phyloP scores from a whole-genome alignment of 176 grass and related monocot species.

The Luzula sylvatica region DNA sequence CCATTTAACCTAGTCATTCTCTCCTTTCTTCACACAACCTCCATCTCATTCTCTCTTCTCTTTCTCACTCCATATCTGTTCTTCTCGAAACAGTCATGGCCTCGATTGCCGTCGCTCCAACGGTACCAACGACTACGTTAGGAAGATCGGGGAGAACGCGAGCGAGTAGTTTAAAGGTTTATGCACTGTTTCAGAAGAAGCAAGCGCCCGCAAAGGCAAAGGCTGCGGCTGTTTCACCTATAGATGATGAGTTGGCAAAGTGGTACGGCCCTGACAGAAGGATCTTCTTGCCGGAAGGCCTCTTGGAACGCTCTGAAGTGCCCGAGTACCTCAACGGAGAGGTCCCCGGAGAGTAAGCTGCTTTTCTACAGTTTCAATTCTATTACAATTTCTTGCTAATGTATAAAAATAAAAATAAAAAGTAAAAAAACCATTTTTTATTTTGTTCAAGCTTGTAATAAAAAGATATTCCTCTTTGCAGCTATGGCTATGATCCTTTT shows the following conservation, averaged over 20 bases:
- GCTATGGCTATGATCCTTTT: slow-evolving; percentile 95
- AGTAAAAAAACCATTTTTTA: too few species aligned
- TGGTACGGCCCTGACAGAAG: slow-evolving; percentile 97
- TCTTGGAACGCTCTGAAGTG: slow-evolving; percentile 78
- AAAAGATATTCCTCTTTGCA: slow-evolving; percentile 24
- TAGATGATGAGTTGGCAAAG: slow-evolving; percentile 79
- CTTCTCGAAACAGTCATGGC: slow-evolving; percentile 29
- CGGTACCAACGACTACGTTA: slow-evolving; percentile 23
- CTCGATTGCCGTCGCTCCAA: slow-evolving; percentile 40
- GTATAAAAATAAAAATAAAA: too few species aligned
- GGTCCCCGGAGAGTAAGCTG: slow-evolving; percentile 90
- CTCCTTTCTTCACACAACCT: slow-evolving; percentile 29
- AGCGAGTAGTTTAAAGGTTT: slow-evolving; percentile 40
- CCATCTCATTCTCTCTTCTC: slow-evolving; percentile 4
- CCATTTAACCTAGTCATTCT: slow-evolving; percentile 54
- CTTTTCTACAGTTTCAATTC: background rate
- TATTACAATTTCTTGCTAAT: too few species aligned
- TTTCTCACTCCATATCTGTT: background rate
- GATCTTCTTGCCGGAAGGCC: slow-evolving; percentile 80
- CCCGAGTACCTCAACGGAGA: slow-evolving; percentile 93
- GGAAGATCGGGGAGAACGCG: slow-evolving; percentile 13
- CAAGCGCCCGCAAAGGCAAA: slow-evolving; percentile 44
- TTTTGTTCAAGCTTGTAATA: background rate
- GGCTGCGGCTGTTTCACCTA: slow-evolving; percentile 15
- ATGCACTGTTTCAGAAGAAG: slow-evolving; percentile 63